Conservation (phyloP, 2,329 filamentous ascomycete species). For the Arthrobotrys sphaeroides region DNA sequence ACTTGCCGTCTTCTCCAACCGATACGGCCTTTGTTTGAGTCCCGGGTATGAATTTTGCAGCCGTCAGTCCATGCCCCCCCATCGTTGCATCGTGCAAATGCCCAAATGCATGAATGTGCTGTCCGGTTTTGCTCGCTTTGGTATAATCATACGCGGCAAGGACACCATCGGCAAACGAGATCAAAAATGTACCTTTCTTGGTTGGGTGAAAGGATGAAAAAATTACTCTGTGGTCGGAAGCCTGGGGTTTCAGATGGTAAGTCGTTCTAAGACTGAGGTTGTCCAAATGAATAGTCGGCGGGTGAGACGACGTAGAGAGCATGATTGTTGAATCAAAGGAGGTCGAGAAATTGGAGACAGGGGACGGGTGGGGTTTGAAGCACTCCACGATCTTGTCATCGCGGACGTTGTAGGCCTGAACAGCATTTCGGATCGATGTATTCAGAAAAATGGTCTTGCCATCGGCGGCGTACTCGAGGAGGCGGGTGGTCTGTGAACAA, state of each 20-base stretch:
- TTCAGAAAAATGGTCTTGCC: slow-evolving; percentile 57
- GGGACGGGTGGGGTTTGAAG: slow-evolving; percentile 57
- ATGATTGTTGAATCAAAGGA: slow-evolving; percentile 57
- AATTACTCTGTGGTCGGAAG: slow-evolving; percentile 55
- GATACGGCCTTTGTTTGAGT: slow-evolving; percentile 57
- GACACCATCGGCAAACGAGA: slow-evolving; percentile 57
- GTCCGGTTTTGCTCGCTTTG: slow-evolving; percentile 54
- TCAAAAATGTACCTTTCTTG: slow-evolving; percentile 56
- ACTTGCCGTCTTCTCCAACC: slow-evolving; percentile 57
- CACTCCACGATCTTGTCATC: slow-evolving; percentile 56
- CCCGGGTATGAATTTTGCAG: slow-evolving; percentile 57
- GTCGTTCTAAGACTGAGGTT: slow-evolving; percentile 57
- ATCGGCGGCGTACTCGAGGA: slow-evolving; percentile 58
- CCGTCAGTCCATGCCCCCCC: slow-evolving; percentile 57
- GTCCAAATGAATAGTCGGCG: slow-evolving; percentile 56
- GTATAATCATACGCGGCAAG: slow-evolving; percentile 58
- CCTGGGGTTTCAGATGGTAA: slow-evolving; percentile 55
- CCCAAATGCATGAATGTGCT: slow-evolving; percentile 57
- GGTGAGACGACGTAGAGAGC: slow-evolving; percentile 56
- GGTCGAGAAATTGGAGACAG: slow-evolving; percentile 56
- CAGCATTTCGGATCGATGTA: slow-evolving; percentile 56
- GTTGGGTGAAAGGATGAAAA: slow-evolving; percentile 57
- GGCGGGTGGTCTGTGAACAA: slow-evolving; percentile 45
- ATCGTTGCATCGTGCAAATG: slow-evolving; percentile 57
- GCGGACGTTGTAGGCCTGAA: slow-evolving; percentile 57